Conservation (phyloP, 305 asterid genomes). For the Withania somnifera region DNA sequence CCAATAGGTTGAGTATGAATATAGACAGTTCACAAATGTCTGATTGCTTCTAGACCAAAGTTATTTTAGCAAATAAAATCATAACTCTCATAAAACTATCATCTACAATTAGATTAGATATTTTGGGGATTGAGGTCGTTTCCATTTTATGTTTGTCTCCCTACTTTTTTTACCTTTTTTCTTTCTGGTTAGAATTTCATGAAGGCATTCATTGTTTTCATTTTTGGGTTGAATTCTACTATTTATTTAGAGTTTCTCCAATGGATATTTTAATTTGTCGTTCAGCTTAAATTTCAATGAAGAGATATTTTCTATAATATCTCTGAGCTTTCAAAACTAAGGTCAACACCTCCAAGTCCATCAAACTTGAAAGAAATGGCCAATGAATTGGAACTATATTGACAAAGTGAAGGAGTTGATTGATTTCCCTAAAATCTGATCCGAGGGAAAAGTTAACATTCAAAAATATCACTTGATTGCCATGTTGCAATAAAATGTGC, state of each 20-base stretch:
- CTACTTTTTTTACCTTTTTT: not conserved
- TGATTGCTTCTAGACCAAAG: not conserved
- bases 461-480: not conserved
- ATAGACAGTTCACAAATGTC: not conserved
- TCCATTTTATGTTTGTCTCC: not conserved
- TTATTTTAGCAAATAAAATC: not conserved
- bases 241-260: not conserved
- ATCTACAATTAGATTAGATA: not conserved
- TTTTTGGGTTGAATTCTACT: not conserved
- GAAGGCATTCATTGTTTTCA: not conserved
- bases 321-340: not conserved
- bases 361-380: not conserved
- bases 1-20: not conserved
- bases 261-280: not conserved
- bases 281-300: not conserved
- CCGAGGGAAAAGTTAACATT: not conserved
- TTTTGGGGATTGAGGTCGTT: not conserved
- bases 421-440: not conserved
- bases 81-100: not conserved
- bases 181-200: not conserved
- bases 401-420: not conserved
- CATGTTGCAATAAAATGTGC: not conserved
- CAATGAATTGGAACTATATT: not conserved
- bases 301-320: not conserved
- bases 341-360: not conserved